Base-by-base conservation (phyloP, 352 stramenopile species). In the Phytophthora boehmeriae region DNA sequence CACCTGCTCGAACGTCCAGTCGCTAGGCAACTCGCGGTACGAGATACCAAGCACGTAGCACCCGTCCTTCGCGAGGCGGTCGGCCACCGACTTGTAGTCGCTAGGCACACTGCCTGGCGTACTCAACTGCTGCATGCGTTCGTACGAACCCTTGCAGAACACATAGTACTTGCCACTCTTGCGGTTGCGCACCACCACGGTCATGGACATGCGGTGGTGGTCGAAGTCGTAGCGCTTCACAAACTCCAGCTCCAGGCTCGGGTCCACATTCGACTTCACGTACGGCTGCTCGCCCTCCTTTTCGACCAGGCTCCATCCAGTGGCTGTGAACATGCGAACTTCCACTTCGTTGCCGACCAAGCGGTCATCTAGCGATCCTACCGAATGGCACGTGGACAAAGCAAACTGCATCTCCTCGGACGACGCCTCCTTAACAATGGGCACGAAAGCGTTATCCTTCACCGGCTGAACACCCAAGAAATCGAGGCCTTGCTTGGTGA, bases 141-240 rank as follows among this genome's bases (percentile, higher is more conserved):
- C 86, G 42, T 77, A 73, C 62, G 78, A 86, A 6, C 84, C 86
- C 56, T 95, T 95, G 38, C 80, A 83, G 66, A 86, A 93, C 5
- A 85, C 79, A 35, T 76, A 76, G 36, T 66, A 54, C 4, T 51
- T 56, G 19, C 75, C 70, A 13, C 63, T 79, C 22, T 54, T 52
- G 17, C 61, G 49, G 43, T 78, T 59, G 28, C 76, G 59, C 42
- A 93, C 75, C 43, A 96, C 69, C 11, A 95, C 86, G 53, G 74
- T 90, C 68, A 93, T 89, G 39, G 79, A 89, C 79, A 90, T 91
- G 32, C 75, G 75, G 54, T 86, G 65, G 68, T 90, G 78, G 60
- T 95, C 85, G 61, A 96, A 96, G 45, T 92, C 83, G 66, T 87
- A 93, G 23, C 75, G 70, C 66, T 93, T 89, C 19, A 95, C 34